Conservation (phyloP, 23 red algal genomes). For the Gracilaria domingensis region DNA sequence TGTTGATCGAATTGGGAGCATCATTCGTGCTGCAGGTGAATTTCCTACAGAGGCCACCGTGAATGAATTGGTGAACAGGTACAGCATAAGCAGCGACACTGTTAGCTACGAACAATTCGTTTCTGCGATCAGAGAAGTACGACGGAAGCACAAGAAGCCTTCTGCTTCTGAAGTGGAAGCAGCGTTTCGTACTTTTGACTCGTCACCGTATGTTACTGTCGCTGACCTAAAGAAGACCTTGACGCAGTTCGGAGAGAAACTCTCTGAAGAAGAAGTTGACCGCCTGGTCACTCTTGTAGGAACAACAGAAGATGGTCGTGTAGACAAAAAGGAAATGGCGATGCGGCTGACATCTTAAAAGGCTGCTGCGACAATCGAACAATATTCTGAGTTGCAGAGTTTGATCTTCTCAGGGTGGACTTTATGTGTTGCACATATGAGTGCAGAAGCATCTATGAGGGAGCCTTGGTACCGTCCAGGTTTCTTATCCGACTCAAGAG, state of each 20-base stretch:
- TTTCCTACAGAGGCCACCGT: conserved; percentile 12
- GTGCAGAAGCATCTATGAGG: not conserved
- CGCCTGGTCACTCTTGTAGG: conserved; percentile 15
- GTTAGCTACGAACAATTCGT: conserved; percentile 28
- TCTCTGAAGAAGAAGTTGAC: conserved; percentile 41
- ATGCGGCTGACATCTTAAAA: conserved; percentile 18
- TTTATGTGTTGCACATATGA: not conserved
- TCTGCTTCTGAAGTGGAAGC: conserved; percentile 29
- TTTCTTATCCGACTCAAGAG: not conserved
- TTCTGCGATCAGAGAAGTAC: conserved; percentile 8
- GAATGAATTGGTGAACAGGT: conserved; percentile 21
- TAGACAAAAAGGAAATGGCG: conserved; percentile 45
- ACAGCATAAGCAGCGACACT: not conserved
- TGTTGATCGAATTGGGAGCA: conserved; percentile 14
- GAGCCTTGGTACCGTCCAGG: not conserved
- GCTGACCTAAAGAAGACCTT: conserved; percentile 21
- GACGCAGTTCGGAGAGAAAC: conserved; percentile 43
- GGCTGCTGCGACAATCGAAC: no score
- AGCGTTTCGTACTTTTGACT: conserved; percentile 34
- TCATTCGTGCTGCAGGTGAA: conserved; percentile 36
- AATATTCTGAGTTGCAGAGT: no score
- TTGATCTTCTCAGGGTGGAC: no score
- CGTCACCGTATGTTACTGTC: conserved; percentile 2
- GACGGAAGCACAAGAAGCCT: conserved; percentile 30
- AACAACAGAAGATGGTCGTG: conserved; percentile 32